Base-by-base conservation (phyloP, 352 stramenopile species). In the Phytophthora vignae region DNA sequence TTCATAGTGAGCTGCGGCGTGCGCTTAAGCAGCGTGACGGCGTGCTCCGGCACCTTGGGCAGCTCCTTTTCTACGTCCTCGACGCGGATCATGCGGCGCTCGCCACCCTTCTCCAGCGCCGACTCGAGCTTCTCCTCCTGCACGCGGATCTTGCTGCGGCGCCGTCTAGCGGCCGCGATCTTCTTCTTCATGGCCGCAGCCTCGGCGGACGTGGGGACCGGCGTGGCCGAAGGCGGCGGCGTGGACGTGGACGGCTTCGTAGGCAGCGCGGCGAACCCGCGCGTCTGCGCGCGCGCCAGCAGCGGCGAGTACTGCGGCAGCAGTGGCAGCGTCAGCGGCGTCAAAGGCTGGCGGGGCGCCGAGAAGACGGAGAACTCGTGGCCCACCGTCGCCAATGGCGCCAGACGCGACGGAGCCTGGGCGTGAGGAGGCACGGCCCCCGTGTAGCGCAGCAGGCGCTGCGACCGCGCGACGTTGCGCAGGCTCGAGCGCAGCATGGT, bases 51-150 rank as follows among this genome's bases (percentile, higher is more conserved):
- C 8, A 94, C 79, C 70, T 94, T 93, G 48, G 87, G 87, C 27
- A 94, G 72, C 65, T 92, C 78, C 62, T 92, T 79, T 70, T 94
- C 88, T 27, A 95, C 74, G 55, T 93, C 87, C 58, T 94, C 73
- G 12, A 96, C 86, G 65, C 86, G 86, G 69, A 95, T 92, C 62
- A 94, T 76, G 46, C 85, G 83, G 9, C 85, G 88, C 75, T 93
- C 85, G 38, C 88, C 88, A 55, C 86, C 88, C 61, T 92, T 96
- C 58, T 92, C 86, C 38, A 96, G 72, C 29, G 86, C 88, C 8
- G 77, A 88, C 74, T 93, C 86, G 33, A 95, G 83, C 64, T 85
- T 92, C 64, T 93, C 78, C 68, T 96, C 87, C 71, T 91, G 85
- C 1, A 89, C 85, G 65, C 89, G 88, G 77, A 93, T 92, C 79